Base-by-base conservation (phyloP, 805 yeast species). In the Lipomyces anomalus region DNA sequence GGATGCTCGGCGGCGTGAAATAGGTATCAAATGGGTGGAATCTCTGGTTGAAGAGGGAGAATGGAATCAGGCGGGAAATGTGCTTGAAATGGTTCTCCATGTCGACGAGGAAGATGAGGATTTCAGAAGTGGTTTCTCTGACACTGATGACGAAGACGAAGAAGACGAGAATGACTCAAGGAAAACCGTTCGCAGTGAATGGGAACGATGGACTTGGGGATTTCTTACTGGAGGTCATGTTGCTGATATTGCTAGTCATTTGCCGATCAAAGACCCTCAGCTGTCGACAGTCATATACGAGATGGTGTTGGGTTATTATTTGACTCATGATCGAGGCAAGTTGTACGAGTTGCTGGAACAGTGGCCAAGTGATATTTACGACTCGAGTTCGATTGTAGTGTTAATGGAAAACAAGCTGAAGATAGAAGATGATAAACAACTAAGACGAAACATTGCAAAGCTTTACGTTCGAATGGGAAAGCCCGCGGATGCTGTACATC, bases 151-250 rank as follows among this genome's bases (percentile, higher is more conserved):
- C n/a, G 56, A 40, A 5, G 42, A 22, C n/a, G 59, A 57, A 21
- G 45, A 46, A 6, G 55, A 57, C 18, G 61, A 67, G n/a, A 41
- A 46, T 3, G 47, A 40, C 7, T 40, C 53, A 4, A 47, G 48
- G 20, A 50, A 55, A 35, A 38, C 53, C 6, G 48, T 65, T 1
- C 40, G 61, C 21, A 61, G 64, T 4, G 72, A 78, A 47, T 88
- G 97, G 96, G 74, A 74, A 34, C 67, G 65, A 22, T 81, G 87
- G 80, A 62, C 81, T 3, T 62, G 65, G 50, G 71, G 68, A 11
- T 82, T 80, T 52, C 62, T 78, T 1, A 67, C 74, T 2, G 63
- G 73, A 1, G 70, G 67, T 2, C 74, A 79, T 41, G 62, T 72
- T 6, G 64, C 61, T 2, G 65, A 61, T 5, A 62, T 85, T 26